phyloP scores from a whole-genome alignment of 495 filamentous ascomycete genomes.

The Sporormia fimetaria region DNA sequence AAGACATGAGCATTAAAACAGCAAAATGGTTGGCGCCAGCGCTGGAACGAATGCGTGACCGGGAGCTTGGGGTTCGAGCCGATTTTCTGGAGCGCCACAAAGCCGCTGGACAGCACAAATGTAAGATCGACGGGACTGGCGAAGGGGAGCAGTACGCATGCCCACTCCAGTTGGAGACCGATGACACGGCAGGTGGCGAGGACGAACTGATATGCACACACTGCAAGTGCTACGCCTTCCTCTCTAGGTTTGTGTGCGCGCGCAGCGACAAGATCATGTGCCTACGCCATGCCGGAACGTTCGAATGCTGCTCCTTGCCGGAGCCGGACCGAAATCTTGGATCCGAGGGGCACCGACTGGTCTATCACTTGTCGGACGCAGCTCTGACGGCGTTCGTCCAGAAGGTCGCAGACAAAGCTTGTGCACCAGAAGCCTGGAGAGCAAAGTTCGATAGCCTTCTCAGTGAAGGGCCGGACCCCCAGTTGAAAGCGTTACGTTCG shows the following conservation, averaged over 20 bases:
- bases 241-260: conserved; percentile 79
- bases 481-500: conserved; percentile 72
- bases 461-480: conserved; percentile 69
- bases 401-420: conserved; percentile 76
- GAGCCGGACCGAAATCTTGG: conserved; percentile 37
- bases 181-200: conserved; percentile 40
- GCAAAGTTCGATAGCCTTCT: conserved; percentile 79
- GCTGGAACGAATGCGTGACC: conserved; percentile 58
- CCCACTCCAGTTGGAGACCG: conserved; percentile 13
- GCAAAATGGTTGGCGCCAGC: conserved; percentile 92
- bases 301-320: conserved; percentile 58
- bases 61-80: conserved; percentile 58
- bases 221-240: conserved; percentile 86
- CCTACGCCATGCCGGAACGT: conserved; percentile 61
- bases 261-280: conserved; percentile 68
- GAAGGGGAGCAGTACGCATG: conserved; percentile 24
- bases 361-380: conserved; percentile 66
- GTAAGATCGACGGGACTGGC: conserved; percentile 34
- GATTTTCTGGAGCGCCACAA: conserved; percentile 56
- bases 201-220: conserved; percentile 82
- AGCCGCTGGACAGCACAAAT: conserved; percentile 41
- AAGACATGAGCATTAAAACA: conserved; percentile 70
- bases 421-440: conserved; percentile 77
- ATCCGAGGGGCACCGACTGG: conserved; percentile 45
- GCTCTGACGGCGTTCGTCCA: conserved; percentile 51